Base-by-base conservation (phyloP, 2,329 filamentous ascomycete genomes). In the Ophiostoma triangulosporum region DNA sequence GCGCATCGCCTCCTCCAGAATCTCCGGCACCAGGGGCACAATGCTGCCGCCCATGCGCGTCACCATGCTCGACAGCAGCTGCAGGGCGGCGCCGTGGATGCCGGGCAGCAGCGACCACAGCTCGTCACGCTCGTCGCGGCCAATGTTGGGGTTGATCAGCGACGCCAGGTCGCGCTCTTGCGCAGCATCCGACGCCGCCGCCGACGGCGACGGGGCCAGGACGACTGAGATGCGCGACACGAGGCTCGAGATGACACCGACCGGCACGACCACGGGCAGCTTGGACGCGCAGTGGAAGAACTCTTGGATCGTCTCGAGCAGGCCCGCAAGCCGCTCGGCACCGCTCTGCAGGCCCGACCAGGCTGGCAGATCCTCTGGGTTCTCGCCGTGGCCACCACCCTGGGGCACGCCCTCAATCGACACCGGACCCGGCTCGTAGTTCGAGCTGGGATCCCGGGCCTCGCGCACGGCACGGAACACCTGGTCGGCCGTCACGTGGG, bases 291-390 rank as follows among this genome's bases (percentile, higher is more conserved):
- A 78, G 20, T 70, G 70, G 48, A 95, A 66, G 59, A 83, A 82
- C 29, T 77, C 73, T 26, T 76, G 73, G 29, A 95, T 67, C 45
- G 86, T 73, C 32, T 73, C 70, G 24, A 95, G 68, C 4, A 94
- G 71, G 6, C 79, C 77, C 14, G 77, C 65, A 2, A 95, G 67
- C 52, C 88, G 78, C 63, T 88, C 80, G 15, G 79, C 70, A 6
- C 91, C 91, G 22, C 83, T 77, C 57, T 77, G 74, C n/a, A 95
- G 70, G 9, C 89, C 88, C 12, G 69, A 73, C 90, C 90, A 96
- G 0, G 69, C 59, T 1, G 80, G 77, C n/a, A 94, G 69, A 7
- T 31, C 20, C 17, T 48, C 29, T n/a, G n/a, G 27, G 17, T 32
- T 48, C 38, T 76, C 70, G 2, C 67, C 64, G 29, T 67, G 65